Conservation (phyloP, 2,329 filamentous ascomycete genomes). For the Epichloe bromicola region DNA sequence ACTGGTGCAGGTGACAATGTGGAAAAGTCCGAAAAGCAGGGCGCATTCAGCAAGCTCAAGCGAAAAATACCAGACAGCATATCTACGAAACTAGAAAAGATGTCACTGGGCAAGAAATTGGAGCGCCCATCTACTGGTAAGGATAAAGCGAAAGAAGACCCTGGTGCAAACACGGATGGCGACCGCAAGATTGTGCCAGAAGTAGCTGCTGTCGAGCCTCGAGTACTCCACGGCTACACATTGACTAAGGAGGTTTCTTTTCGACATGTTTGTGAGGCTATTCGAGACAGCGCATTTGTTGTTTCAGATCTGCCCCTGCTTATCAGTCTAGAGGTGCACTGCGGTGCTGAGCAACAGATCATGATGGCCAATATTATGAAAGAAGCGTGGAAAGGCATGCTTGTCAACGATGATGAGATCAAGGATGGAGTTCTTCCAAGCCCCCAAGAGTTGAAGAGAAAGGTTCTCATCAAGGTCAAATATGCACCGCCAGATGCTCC, state of each 20-base stretch:
- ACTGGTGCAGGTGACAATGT: slow-evolving; percentile 27
- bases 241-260: slow-evolving; percentile 82
- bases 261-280: slow-evolving; percentile 69
- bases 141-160: slow-evolving; percentile 1
- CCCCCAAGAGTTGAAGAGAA: slow-evolving; percentile 56
- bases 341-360: slow-evolving; percentile 64
- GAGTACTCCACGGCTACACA: slow-evolving; percentile 79
- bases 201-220: slow-evolving; percentile 45
- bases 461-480: slow-evolving; percentile 79
- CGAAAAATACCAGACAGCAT: slow-evolving; percentile 37
- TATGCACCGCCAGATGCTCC: slow-evolving; percentile 37
- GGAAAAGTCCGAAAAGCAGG: slow-evolving; percentile 40
- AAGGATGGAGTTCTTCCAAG: slow-evolving; percentile 45
- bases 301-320: slow-evolving; percentile 74
- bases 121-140: slow-evolving; percentile 17
- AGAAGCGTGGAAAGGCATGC: slow-evolving; percentile 61
- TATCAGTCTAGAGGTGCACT: slow-evolving; percentile 88
- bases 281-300: slow-evolving; percentile 66
- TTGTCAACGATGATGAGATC: slow-evolving; percentile 44
- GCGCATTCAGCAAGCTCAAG: slow-evolving; percentile 49
- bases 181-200: slow-evolving; percentile 12
- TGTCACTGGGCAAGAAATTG: slow-evolving; percentile 30
- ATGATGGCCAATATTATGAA: slow-evolving; percentile 89
- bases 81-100: slow-evolving; percentile 33
- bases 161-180: slow-evolving; percentile 1